phyloP scores from a whole-genome alignment of 2,329 filamentous ascomycete species.

The Colletotrichum liaoningense region DNA sequence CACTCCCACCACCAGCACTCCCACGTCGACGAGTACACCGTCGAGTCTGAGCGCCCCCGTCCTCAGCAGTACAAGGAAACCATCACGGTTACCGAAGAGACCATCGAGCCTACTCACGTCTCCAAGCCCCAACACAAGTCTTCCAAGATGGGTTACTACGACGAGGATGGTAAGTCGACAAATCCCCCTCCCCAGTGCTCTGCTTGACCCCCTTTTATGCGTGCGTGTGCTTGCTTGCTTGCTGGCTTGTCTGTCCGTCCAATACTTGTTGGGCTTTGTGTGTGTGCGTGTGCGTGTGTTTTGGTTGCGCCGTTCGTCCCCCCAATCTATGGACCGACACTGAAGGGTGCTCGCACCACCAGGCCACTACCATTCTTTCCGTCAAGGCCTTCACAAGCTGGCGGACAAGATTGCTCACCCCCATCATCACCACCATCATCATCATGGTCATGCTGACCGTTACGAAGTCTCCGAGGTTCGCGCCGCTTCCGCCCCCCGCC shows the following conservation, averaged over 20 bases:
- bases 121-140: constrained; percentile 54
- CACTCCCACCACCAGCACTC: constrained; percentile 48
- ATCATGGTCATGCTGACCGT: constrained; percentile 50
- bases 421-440: constrained; percentile 39
- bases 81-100: constrained; percentile 73
- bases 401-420: constrained; percentile 65
- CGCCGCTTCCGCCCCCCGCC: constrained; percentile 44
- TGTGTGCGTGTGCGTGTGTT: constrained; percentile 8
- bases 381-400: constrained; percentile 66
- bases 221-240: constrained; percentile 8
- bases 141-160: constrained; percentile 74
- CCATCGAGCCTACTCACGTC: constrained; percentile 66
- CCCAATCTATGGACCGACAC: constrained; percentile 31
- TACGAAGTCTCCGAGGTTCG: constrained; percentile 60
- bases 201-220: neutral
- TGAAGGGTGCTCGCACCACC: constrained; percentile 31
- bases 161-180: constrained; percentile 65
- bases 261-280: no score
- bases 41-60: constrained; percentile 49
- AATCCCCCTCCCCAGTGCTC: neutral
- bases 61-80: constrained; percentile 61
- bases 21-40: constrained; percentile 62
- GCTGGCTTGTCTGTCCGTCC: constrained; percentile 13
- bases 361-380: constrained; percentile 72
- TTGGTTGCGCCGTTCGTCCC: constrained; percentile 34